Evolutionary conservation across 2,329 filamentous ascomycete species (phyloP).

Genomic region (Neoarthrinium moseri): DNA sequence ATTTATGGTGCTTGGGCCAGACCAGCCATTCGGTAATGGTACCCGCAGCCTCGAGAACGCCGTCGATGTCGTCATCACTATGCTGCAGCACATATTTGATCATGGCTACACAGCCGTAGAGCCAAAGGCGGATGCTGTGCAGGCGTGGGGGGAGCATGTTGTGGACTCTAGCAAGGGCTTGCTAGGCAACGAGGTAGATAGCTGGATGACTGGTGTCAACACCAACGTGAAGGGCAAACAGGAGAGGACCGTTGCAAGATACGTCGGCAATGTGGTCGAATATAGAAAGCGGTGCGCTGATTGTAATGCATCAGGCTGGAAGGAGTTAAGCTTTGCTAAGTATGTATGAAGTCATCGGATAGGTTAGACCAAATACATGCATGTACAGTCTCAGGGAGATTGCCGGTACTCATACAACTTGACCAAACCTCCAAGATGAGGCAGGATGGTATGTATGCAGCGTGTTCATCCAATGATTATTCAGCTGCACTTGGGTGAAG

Average conservation of each 20-base stretch:
- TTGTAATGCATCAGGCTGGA: constrained; percentile 3
- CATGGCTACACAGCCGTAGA: constrained; percentile 9
- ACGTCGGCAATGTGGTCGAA: constrained; percentile 10
- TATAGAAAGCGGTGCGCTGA: constrained; percentile 10
- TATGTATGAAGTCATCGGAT: too few species aligned
- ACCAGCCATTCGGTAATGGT: constrained; percentile 15
- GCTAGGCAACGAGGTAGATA: constrained; percentile 14
- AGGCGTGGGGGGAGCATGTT: constrained; percentile 12
- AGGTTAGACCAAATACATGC: too few species aligned
- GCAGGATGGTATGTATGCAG: too few species aligned
- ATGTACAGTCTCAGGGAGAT: too few species aligned
- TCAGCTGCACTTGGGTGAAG: too few species aligned
- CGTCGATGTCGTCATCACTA: constrained; percentile 7
- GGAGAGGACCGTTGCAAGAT: constrained; percentile 12
- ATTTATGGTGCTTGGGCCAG: constrained; percentile 16
- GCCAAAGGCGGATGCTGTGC: constrained; percentile 8
- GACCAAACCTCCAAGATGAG: too few species aligned
- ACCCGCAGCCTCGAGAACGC: constrained; percentile 14
- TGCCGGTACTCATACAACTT: too few species aligned
- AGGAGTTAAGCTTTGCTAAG: constrained; percentile 6
- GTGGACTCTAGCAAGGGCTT: constrained; percentile 11
- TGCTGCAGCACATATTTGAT: constrained; percentile 3
- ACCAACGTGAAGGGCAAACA: constrained; percentile 8
- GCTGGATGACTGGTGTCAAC: constrained; percentile 15
- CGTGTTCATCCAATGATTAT: too few species aligned